Percentiles rank a stretch among this genome's conserved stretches.
These are phyloP conservation scores for Rosa chinensis DNA, from an alignment of 306 rosid genomes.

Conservation along the genomic window DNA sequence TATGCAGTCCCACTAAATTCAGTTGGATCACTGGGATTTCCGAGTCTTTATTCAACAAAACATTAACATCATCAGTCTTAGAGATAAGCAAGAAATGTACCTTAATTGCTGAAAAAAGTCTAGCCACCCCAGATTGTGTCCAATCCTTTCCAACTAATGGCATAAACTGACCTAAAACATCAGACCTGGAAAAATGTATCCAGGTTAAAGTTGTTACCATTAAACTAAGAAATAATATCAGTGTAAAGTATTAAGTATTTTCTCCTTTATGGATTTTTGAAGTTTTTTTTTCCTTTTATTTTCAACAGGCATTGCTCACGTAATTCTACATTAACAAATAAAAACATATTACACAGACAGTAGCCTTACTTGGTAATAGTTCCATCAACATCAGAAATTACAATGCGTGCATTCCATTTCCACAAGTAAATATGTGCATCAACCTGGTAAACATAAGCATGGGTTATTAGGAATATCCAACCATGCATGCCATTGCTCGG, in stretches of 20 bases:
- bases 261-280: neutral
- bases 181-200: conserved; percentile 59
- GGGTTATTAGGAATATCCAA: conserved; percentile 18
- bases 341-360: conserved; percentile 9
- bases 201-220: conserved; percentile 5
- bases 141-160: conserved; percentile 98
- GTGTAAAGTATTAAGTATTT: neutral
- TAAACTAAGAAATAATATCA: neutral
- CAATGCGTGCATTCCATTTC: conserved; percentile 96
- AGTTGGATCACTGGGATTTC: neutral
- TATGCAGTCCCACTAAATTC: conserved; percentile 6
- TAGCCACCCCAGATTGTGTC: conserved; percentile 96
- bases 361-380: conserved; percentile 95
- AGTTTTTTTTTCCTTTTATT: neutral
- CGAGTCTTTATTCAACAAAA: neutral
- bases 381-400: conserved; percentile 97
- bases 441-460: conserved; percentile 54
- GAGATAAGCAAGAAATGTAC: conserved; percentile 36
- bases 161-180: conserved; percentile 99
- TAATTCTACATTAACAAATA: conserved; percentile 25
- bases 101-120: conserved; percentile 89
- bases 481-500: conserved; percentile 7
- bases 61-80: conserved; percentile 1
- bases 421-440: conserved; percentile 98
- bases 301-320: neutral